Base-by-base conservation (phyloP, 805 yeast species). In the Scheffersomyces amazonensis region DNA sequence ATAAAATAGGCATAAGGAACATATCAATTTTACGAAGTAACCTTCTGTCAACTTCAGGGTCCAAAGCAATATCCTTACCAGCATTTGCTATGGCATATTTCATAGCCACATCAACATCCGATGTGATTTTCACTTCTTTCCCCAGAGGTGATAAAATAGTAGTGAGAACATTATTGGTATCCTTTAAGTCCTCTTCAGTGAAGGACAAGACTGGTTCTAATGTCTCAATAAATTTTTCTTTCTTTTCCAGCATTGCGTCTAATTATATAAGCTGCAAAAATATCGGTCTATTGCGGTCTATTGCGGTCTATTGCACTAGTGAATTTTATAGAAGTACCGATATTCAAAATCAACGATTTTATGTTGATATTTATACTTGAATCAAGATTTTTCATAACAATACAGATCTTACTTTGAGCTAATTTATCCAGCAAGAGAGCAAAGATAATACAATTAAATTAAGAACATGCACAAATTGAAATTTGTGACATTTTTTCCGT, bases 81-180 rank as follows among this genome's bases (percentile, higher is more conserved):
- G 40, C 36, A 15, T 46, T 44, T 4, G 54, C 52, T n/a, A 58
- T 29, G 6, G 65, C 68, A 34, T 53, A 52, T 27, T 53, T 48
- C 62, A 68, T 58, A 21, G 69, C 73, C 27, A 55, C 61, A 47
- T 70, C 76, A 6, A 64, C 71, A 46, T 64, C 66, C 2, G 52
- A 56, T 5, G 62, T 50, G 30, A 64, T 50, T 7, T 54, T 39
- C 15, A 66, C 54, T 13, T 40, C 32, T 18, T 54, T 48, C 9
- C 61, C 60, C n/a, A 13, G 30, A 16, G 54, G 54, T 1, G 58
- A 54, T 17, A 47, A 35, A 18, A 54, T 36, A 2, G 38, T 30
- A 3, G 43, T 35, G 18, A 46, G 23, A 8, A 39, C 39, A 25
- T 39, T 27, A 5, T 7, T 6, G 6, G 8, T 34, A 15, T 38